phyloP scores from a whole-genome alignment of 306 rosid species.

The Ochetophila trinervis region DNA sequence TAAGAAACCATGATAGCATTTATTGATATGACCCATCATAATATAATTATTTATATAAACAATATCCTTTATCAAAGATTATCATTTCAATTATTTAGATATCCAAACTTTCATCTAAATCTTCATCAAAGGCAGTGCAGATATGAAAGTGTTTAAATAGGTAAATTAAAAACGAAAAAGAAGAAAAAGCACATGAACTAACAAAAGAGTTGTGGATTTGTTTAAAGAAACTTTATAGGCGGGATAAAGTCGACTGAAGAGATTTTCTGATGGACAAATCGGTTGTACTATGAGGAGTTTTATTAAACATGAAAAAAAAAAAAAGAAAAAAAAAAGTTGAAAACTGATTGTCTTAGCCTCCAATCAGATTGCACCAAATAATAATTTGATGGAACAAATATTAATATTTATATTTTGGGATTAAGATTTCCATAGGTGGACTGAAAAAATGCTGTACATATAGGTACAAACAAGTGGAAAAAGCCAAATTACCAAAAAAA shows the following conservation, averaged over 20 bases:
- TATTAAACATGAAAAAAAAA: neutral
- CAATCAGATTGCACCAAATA: neutral
- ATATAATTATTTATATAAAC: neutral
- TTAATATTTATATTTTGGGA: too few relatives aligned
- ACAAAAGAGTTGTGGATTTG: neutral
- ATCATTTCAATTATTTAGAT: constrained; percentile 25
- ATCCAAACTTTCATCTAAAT: constrained; percentile 37
- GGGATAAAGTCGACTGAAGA: constrained; percentile 3
- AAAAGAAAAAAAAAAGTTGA: neutral
- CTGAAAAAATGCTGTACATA: too few relatives aligned
- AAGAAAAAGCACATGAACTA: neutral
- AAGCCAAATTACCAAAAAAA: too few relatives aligned
- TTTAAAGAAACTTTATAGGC: neutral
- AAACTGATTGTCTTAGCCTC: constrained; percentile 5
- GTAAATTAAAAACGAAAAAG: constrained; percentile 20
- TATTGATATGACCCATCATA: constrained; percentile 30
- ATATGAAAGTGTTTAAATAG: constrained; percentile 30
- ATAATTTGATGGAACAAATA: neutral
- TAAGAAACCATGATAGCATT: constrained; percentile 32
- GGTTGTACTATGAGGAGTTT: neutral
- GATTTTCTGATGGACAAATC: too few relatives aligned
- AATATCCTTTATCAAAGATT: constrained; percentile 20
- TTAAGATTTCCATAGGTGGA: too few relatives aligned
- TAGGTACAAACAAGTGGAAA: too few relatives aligned
- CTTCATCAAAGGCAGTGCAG: constrained; percentile 63